Evolutionary conservation across 108 stramenopile species (phyloP).

Genomic region (Epithemia pelagica): DNA sequence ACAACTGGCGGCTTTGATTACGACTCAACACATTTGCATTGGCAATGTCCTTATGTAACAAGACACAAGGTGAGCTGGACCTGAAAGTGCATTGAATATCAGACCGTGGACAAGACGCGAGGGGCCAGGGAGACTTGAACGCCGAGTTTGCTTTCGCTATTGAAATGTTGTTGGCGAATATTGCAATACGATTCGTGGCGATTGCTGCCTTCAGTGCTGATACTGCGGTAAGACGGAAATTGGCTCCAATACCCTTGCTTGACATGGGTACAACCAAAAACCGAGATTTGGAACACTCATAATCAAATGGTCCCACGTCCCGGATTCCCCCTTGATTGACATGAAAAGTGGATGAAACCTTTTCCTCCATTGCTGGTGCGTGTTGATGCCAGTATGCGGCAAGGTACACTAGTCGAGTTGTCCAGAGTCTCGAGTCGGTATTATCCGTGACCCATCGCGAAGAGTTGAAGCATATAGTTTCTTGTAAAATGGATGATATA

Average conservation of each 20-base stretch:
- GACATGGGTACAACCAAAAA: constrained; percentile 34
- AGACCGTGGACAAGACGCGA: constrained; percentile 22
- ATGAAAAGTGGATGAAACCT: not conserved
- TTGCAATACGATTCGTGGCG: constrained; percentile 25
- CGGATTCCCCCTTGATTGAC: not conserved
- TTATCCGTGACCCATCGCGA: not conserved
- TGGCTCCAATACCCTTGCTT: constrained; percentile 29
- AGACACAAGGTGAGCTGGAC: constrained; percentile 27
- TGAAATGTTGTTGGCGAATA: constrained; percentile 32
- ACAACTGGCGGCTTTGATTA: constrained; percentile 18
- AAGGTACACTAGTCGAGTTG: constrained; percentile 28
- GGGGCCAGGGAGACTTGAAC: constrained; percentile 21
- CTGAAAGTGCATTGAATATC: constrained; percentile 43
- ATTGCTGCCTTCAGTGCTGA: constrained; percentile 34
- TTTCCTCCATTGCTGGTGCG: constrained; percentile 25
- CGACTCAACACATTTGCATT: constrained; percentile 18
- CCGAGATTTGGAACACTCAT: constrained; percentile 37
- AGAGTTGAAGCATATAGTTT: not conserved
- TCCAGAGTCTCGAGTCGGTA: constrained; percentile 8
- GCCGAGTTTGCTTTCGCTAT: constrained; percentile 11
- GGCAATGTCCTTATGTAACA: constrained; percentile 20
- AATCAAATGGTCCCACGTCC: constrained; percentile 40
- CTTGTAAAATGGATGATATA: not conserved
- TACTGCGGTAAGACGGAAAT: constrained; percentile 17
- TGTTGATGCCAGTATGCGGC: constrained; percentile 38